phyloP scores from a whole-genome alignment of 306 rosid species.

The Trifolium pratense region DNA sequence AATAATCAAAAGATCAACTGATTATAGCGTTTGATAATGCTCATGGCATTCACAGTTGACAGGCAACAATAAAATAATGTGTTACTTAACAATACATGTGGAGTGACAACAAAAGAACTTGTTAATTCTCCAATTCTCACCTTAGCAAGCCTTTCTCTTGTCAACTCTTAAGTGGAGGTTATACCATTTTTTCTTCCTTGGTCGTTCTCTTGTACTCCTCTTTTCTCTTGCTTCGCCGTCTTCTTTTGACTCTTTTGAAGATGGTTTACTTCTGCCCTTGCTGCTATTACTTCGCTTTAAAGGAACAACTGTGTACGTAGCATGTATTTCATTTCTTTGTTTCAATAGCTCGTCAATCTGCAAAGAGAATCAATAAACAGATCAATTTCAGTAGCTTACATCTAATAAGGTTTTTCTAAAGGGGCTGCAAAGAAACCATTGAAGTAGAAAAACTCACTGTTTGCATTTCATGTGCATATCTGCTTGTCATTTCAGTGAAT shows the following conservation, averaged over 20 bases:
- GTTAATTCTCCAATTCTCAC: conserved; percentile 45
- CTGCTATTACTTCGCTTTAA: conserved; percentile 84
- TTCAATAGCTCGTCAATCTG: conserved; percentile 94
- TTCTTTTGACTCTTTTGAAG: conserved; percentile 72
- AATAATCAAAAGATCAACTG: conserved; percentile 41
- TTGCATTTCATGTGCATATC: conserved; percentile 96
- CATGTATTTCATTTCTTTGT: conserved; percentile 90
- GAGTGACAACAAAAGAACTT: conserved; percentile 27
- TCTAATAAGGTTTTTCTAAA: neutral
- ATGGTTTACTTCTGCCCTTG: conserved; percentile 67
- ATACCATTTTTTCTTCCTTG: conserved; percentile 92
- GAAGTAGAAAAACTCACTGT: conserved; percentile 57
- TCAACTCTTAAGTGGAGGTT: conserved; percentile 87
- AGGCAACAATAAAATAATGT: conserved; percentile 17
- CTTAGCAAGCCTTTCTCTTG: conserved; percentile 91
- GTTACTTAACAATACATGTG: conserved; percentile 26
- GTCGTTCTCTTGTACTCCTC: conserved; percentile 70
- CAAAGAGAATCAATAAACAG: conserved; percentile 24
- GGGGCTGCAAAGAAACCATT: conserved; percentile 1
- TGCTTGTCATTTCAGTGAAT: conserved; percentile 90
- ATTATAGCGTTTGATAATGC: conserved; percentile 37
- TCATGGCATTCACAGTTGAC: conserved; percentile 32
- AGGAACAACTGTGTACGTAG: conserved; percentile 73
- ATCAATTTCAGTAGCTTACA: conserved; percentile 24
- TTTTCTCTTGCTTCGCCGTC: conserved; percentile 74